These are phyloP conservation scores for Endotrypanum monterogeii DNA, from an alignment of 208 protist species.

Conservation along the genomic window DNA sequence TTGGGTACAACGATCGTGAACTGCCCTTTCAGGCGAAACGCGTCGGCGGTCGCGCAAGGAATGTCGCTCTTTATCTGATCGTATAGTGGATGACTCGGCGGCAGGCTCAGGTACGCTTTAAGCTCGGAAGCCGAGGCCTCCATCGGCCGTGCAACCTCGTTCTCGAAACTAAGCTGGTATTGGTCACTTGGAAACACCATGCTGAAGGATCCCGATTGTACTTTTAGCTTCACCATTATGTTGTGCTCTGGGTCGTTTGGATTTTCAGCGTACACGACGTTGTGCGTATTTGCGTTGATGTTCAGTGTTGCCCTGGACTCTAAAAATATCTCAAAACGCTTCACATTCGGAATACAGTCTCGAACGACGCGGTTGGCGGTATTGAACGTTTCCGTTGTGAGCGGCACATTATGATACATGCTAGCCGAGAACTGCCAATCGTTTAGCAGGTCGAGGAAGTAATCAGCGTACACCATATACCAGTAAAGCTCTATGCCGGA, in stretches of 20 bases:
- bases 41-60: constrained; percentile 52
- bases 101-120: constrained; percentile 60
- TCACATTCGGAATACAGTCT: constrained; percentile 83
- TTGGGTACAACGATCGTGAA: constrained; percentile 71
- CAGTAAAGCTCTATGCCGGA: constrained; percentile 66
- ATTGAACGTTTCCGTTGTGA: constrained; percentile 83
- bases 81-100: constrained; percentile 65
- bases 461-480: constrained; percentile 79
- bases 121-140: constrained; percentile 48
- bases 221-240: constrained; percentile 62
- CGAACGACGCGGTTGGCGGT: constrained; percentile 63
- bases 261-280: constrained; percentile 82
- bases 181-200: constrained; percentile 76
- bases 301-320: constrained; percentile 44
- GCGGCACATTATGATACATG: constrained; percentile 81
- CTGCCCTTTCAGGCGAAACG: constrained; percentile 50
- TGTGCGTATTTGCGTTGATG: constrained; percentile 78
- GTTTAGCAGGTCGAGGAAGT: constrained; percentile 82
- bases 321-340: constrained; percentile 74
- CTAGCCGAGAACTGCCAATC: constrained; percentile 85
- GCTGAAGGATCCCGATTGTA: constrained; percentile 52
- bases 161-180: constrained; percentile 79
- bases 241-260: constrained; percentile 70
- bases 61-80: constrained; percentile 37
- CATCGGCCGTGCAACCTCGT: constrained; percentile 78